These are phyloP conservation scores for Fusarium sp. DNA, from an alignment of 2,329 filamentous ascomycete genomes.

Conservation along the genomic window DNA sequence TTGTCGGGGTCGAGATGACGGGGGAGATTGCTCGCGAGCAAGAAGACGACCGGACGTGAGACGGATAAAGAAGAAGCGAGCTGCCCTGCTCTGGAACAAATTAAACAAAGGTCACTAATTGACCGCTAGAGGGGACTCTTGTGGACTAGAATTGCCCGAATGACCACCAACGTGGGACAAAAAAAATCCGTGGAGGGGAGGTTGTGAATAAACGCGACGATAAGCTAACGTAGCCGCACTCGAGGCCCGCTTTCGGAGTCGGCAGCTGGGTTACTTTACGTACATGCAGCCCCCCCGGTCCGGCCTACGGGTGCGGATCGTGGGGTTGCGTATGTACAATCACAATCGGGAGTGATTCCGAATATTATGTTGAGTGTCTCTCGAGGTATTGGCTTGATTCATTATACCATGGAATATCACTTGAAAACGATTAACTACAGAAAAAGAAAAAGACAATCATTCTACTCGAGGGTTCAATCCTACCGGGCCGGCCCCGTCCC, in stretches of 20 bases:
- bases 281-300: slow-evolving; percentile 25
- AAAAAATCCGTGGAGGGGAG: slow-evolving; percentile 35
- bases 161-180: slow-evolving; percentile 38
- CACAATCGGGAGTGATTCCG: slow-evolving; percentile 30
- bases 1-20: slow-evolving; percentile 23
- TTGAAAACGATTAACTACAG: too few relatives aligned
- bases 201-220: slow-evolving; percentile 45
- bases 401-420: too few relatives aligned
- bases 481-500: slow-evolving; percentile 14
- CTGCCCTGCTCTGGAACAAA: neutral
- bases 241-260: slow-evolving; percentile 50
- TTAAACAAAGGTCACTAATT: slow-evolving; percentile 13
- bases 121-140: slow-evolving; percentile 30
- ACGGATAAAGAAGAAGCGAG: neutral
- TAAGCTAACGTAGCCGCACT: slow-evolving; percentile 45
- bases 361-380: neutral
- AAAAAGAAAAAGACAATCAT: neutral
- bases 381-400: too few relatives aligned
- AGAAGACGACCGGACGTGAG: slow-evolving; percentile 10
- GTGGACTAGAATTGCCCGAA: slow-evolving; percentile 34
- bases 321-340: slow-evolving; percentile 25
- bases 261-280: slow-evolving; percentile 37
- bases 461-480: neutral
- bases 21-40: slow-evolving; percentile 9
- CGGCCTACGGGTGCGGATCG: slow-evolving; percentile 30